phyloP scores from a whole-genome alignment of 2,329 filamentous ascomycete genomes.

The Hypoxylon sp. region DNA sequence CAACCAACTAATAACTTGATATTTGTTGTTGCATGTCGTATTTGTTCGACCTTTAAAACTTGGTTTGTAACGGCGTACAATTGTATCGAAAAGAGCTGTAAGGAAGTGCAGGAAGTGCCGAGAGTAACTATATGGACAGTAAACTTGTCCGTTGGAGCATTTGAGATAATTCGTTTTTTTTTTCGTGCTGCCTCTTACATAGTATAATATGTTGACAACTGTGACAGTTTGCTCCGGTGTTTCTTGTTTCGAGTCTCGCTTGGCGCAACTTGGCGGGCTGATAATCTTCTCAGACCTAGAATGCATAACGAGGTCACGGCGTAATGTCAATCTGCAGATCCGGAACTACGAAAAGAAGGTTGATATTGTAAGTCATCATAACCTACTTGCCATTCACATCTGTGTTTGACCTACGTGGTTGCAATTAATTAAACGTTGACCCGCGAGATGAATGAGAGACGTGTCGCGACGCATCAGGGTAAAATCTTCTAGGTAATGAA shows the following conservation, averaged over 20 bases:
- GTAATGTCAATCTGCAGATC: slow-evolving; percentile 43
- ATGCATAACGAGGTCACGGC: slow-evolving; percentile 38
- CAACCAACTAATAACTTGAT: background rate
- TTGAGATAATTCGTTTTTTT: slow-evolving; percentile 25
- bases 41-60: background rate
- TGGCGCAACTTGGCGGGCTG: slow-evolving; percentile 46
- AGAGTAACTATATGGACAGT: slow-evolving; percentile 7
- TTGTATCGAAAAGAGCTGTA: background rate
- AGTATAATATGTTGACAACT: slow-evolving; percentile 17
- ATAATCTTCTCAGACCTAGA: slow-evolving; percentile 15
- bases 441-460: background rate
- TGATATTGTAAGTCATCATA: slow-evolving; percentile 21
- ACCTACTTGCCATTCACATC: slow-evolving; percentile 4
- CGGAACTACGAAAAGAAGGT: slow-evolving; percentile 16
- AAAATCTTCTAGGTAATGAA: slow-evolving; percentile 1
- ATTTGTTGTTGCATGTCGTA: slow-evolving; percentile 17
- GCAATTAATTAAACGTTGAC: slow-evolving; percentile 19
- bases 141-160: slow-evolving; percentile 26
- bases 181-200: slow-evolving; percentile 16
- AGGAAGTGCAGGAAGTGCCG: slow-evolving; percentile 23
- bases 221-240: slow-evolving; percentile 34
- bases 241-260: slow-evolving; percentile 47
- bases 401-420: slow-evolving; percentile 8
- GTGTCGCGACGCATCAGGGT: background rate
- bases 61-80: background rate